Evolutionary conservation across 106 monocot species (phyloP).

Genomic region (Amphibolis antarctica): DNA sequence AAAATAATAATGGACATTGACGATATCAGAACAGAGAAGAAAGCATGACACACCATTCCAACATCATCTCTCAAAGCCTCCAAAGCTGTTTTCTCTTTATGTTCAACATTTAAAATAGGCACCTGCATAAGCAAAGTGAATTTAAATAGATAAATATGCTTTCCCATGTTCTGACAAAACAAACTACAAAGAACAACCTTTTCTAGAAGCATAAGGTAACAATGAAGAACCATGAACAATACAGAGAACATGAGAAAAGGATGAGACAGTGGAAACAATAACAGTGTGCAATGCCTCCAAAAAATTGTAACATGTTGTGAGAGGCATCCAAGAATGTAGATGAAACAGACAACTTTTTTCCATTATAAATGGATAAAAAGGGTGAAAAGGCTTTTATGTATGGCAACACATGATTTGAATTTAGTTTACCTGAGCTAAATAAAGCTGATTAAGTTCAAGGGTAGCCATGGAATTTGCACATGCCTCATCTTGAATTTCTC

Average conservation of each 20-base stretch:
- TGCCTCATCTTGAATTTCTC: constrained; percentile 15
- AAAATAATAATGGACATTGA: not conserved
- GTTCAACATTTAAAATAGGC: constrained; percentile 57
- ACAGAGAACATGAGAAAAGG: too few species aligned
- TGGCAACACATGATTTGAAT: not conserved
- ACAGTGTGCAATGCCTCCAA: too few species aligned
- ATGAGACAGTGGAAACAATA: too few species aligned
- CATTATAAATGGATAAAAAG: too few species aligned
- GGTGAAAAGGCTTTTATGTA: too few species aligned
- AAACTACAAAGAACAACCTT: not conserved
- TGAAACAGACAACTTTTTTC: not conserved
- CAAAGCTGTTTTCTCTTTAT: constrained; percentile 34
- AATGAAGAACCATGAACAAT: not conserved
- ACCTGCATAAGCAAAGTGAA: constrained; percentile 42
- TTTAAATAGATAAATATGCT: not conserved
- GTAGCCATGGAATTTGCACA: constrained; percentile 20
- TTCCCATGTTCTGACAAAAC: not conserved
- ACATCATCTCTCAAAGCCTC: constrained; percentile 51
- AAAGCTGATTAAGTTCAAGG: constrained; percentile 32
- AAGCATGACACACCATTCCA: constrained; percentile 26
- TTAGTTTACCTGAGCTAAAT: constrained; percentile 75
- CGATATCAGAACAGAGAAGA: not conserved
- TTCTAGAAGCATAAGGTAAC: not conserved
- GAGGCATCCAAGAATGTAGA: not conserved
- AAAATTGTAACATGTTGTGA: too few species aligned